These are phyloP conservation scores for Pleurotus citrinopileatus DNA, from an alignment of 768 basidiomycete genomes.

Conservation along the genomic window DNA sequence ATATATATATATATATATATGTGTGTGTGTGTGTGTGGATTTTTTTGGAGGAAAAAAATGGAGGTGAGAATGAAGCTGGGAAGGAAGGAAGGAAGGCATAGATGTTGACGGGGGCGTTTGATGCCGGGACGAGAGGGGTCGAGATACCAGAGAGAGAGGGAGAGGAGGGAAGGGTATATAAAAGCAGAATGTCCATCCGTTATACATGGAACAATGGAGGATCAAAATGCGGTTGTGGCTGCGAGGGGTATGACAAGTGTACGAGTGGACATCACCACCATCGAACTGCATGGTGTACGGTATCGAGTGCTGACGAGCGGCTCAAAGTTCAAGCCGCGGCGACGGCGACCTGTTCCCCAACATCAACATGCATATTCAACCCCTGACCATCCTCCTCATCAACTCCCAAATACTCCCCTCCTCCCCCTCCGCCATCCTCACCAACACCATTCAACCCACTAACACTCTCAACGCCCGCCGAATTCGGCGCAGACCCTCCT, in stretches of 20 bases:
- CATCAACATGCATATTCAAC: background rate
- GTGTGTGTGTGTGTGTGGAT: no score
- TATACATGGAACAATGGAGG: no score
- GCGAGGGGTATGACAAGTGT: no score
- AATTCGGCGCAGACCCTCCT: constrained; percentile 23
- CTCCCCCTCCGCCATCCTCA: background rate
- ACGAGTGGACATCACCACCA: no score
- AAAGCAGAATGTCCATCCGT: no score
- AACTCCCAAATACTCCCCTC: background rate
- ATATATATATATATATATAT: no score
- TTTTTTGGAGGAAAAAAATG: no score
- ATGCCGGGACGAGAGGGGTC: background rate
- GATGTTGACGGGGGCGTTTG: no score
- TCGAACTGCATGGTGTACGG: no score
- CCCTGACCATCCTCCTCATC: background rate
- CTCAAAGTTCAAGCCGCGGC: background rate
- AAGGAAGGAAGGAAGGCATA: background rate
- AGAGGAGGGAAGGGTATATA: no score
- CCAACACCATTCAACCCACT: constrained; percentile 10
- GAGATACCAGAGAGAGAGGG: background rate
- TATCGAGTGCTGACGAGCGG: no score
- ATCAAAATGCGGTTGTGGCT: no score
- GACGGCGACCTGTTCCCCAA: background rate
- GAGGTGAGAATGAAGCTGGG: background rate
- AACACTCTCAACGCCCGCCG: constrained; percentile 15